These are phyloP conservation scores for Phaeotremella fagi DNA, from an alignment of 768 basidiomycete genomes.

Conservation along the genomic window DNA sequence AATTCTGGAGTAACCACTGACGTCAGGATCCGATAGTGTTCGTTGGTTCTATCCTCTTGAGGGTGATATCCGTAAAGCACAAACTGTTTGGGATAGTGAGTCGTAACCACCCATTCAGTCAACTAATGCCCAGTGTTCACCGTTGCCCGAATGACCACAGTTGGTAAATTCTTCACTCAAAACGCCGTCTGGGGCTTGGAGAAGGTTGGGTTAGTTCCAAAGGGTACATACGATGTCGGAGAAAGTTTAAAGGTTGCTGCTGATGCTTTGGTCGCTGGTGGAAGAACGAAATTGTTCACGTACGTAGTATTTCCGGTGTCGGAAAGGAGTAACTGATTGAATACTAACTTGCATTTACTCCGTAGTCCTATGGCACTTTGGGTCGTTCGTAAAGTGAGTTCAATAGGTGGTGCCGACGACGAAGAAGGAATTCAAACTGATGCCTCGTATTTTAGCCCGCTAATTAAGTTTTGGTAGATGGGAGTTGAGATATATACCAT, in stretches of 20 bases:
- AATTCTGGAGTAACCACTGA: neutral
- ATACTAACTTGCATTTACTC: neutral
- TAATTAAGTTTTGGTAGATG: constrained; percentile 26
- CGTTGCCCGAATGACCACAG: constrained; percentile 77
- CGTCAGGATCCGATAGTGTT: constrained; percentile 38
- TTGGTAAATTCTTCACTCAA: constrained; percentile 78
- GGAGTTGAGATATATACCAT: too few relatives aligned
- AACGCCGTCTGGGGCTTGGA: constrained; percentile 73
- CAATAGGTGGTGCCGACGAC: too few relatives aligned
- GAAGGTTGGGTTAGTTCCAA: constrained; percentile 71
- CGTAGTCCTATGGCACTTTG: constrained; percentile 46
- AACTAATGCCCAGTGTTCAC: constrained; percentile 45
- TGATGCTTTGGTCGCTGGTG: constrained; percentile 72
- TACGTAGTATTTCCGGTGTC: constrained; percentile 16
- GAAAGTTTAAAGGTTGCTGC: constrained; percentile 82
- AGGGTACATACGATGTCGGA: constrained; percentile 85
- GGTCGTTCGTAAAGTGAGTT: constrained; percentile 40
- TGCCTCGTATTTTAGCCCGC: constrained; percentile 23
- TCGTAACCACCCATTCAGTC: neutral
- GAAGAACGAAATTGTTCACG: constrained; percentile 63
- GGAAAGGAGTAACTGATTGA: neutral
- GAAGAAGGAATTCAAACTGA: neutral
- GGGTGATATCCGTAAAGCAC: constrained; percentile 85
- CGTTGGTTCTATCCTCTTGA: constrained; percentile 98
- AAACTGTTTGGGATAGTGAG: constrained; percentile 80